A percentile compares a stretch with the other conserved stretches of the same genome.
These are phyloP conservation scores for Fusarium longipes DNA, from an alignment of 2,329 filamentous ascomycete genomes.

Conservation along the genomic window DNA sequence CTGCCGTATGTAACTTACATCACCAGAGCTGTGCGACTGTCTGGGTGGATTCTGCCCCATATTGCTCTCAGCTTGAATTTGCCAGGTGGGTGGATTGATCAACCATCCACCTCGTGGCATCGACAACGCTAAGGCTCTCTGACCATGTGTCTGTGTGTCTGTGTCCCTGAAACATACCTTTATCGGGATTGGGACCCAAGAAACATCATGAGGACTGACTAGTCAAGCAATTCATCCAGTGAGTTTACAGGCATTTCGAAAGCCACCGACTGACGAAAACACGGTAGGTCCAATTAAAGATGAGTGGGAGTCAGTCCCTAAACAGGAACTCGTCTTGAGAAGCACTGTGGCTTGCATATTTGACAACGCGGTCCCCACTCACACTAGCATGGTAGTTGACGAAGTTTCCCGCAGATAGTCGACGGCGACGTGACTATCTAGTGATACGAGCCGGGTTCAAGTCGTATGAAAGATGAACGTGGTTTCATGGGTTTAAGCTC, in stretches of 20 bases:
- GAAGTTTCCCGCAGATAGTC: slow-evolving; percentile 26
- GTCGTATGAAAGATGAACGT: slow-evolving; percentile 27
- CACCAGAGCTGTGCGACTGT: background rate
- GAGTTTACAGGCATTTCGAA: background rate
- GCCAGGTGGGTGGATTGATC: slow-evolving; percentile 32
- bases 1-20: slow-evolving; percentile 8
- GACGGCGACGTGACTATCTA: slow-evolving; percentile 14
- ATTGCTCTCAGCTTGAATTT: slow-evolving; percentile 25
- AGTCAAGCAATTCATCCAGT: slow-evolving; percentile 4
- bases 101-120: slow-evolving; percentile 41
- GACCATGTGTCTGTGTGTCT: slow-evolving; percentile 6
- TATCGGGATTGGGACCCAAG: background rate
- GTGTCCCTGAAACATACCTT: slow-evolving; percentile 21
- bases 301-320: slow-evolving; percentile 33
- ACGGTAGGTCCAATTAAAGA: slow-evolving; percentile 31
- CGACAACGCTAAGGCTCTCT: slow-evolving; percentile 14
- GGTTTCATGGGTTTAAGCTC: slow-evolving; percentile 25
- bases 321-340: slow-evolving; percentile 45
- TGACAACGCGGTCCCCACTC: slow-evolving; percentile 29
- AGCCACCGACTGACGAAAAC: slow-evolving; percentile 8
- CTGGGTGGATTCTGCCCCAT: slow-evolving; percentile 24
- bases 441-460: slow-evolving; percentile 32
- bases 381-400: slow-evolving; percentile 26
- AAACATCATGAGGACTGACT: slow-evolving; percentile 14
- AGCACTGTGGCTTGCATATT: slow-evolving; percentile 40